Percentiles rank a stretch among this genome's conserved stretches.
Evolutionary conservation across 176 grass and related monocot genomes (phyloP).

Genomic region (Lolium perenne): DNA sequence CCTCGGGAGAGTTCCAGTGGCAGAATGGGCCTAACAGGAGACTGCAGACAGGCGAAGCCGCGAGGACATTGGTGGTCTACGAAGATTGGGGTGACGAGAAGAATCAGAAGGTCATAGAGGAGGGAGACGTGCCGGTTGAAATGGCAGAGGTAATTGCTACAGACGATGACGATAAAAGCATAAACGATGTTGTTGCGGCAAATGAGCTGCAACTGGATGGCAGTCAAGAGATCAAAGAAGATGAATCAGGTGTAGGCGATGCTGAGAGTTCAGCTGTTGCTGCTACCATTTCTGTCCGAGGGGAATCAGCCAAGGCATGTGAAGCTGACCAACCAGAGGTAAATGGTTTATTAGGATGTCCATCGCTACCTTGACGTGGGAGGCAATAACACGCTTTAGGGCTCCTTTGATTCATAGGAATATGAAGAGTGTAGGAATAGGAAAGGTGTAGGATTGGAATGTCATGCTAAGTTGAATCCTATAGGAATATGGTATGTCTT

Average conservation of each 20-base stretch:
- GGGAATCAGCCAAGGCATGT: constrained; percentile 12
- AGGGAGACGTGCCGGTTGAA: not conserved
- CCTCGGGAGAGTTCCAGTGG: constrained; percentile 58
- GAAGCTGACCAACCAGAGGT: constrained; percentile 54
- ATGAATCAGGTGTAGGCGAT: constrained; percentile 15
- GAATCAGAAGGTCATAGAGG: constrained; percentile 52
- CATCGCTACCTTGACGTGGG: not conserved
- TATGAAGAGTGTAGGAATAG: too few relatives aligned
- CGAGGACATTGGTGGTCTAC: constrained; percentile 55
- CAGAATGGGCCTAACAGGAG: constrained; percentile 72
- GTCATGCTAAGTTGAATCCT: too few relatives aligned
- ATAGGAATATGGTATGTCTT: too few relatives aligned
- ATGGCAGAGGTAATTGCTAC: not conserved
- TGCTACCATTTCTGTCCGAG: not conserved
- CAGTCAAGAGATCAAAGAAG: constrained; percentile 16
- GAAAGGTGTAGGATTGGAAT: too few relatives aligned
- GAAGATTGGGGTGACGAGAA: constrained; percentile 63
- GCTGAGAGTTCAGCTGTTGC: not conserved
- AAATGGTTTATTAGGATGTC: constrained; percentile 30
- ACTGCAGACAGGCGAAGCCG: constrained; percentile 48
- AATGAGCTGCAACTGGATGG: constrained; percentile 36
- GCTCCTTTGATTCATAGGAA: too few relatives aligned
- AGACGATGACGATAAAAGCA: constrained; percentile 7
- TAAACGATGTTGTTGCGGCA: not conserved
- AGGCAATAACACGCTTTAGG: not conserved